Evolutionary conservation across 257 asterid genomes (phyloP).

Genomic region (Solanum rostratum): DNA sequence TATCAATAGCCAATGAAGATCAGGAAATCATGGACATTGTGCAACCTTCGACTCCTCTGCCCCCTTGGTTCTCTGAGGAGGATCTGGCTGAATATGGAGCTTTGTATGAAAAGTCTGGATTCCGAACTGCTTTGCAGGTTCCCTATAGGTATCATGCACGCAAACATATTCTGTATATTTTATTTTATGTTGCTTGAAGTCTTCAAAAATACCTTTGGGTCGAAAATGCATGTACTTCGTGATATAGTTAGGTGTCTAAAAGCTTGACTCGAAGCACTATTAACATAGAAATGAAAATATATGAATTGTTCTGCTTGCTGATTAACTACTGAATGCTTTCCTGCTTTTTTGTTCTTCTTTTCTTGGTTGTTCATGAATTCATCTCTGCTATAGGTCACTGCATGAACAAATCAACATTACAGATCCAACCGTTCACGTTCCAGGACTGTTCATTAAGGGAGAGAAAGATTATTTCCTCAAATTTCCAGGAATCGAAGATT

Average conservation of each 20-base stretch:
- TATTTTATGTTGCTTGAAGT: background rate
- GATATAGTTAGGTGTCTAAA: background rate
- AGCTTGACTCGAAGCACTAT: background rate
- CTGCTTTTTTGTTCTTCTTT: background rate
- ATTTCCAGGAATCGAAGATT: constrained; percentile 44
- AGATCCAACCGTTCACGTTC: constrained; percentile 22
- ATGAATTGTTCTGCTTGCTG: background rate
- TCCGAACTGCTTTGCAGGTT: constrained; percentile 40
- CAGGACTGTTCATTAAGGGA: constrained; percentile 42
- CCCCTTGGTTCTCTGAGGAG: constrained; percentile 46
- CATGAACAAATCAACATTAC: constrained; percentile 12
- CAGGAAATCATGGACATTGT: constrained; percentile 41
- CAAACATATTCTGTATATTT: background rate
- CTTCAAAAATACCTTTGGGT: background rate
- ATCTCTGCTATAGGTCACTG: constrained; percentile 12
- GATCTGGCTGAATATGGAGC: constrained; percentile 43
- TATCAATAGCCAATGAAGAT: constrained; percentile 18
- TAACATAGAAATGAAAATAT: background rate
- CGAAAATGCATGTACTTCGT: background rate
- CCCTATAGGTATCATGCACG: constrained; percentile 43
- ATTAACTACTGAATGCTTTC: background rate
- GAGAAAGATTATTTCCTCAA: constrained; percentile 42
- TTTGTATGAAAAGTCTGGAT: constrained; percentile 49
- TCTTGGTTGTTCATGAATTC: background rate
- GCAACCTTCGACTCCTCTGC: constrained; percentile 31